phyloP scores from a whole-genome alignment of 2,329 filamentous ascomycete species.

The Apiospora pterosperma region DNA sequence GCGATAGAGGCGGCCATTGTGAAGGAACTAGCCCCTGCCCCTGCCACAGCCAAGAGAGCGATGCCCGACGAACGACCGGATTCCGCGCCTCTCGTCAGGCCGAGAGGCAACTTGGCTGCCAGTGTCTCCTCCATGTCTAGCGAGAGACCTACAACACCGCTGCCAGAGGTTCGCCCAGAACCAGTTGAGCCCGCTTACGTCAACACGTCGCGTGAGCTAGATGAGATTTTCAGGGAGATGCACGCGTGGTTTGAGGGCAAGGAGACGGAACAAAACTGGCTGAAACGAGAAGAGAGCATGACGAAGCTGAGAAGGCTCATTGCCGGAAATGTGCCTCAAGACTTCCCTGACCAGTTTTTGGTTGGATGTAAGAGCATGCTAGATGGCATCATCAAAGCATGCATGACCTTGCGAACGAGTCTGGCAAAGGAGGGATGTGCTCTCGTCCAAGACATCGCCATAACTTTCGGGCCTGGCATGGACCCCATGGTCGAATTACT shows the following conservation, averaged over 20 bases:
- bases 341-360: constrained; percentile 71
- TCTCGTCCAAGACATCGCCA: constrained; percentile 80
- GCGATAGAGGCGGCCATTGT: constrained; percentile 82
- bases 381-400: constrained; percentile 84
- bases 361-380: constrained; percentile 68
- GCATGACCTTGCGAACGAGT: constrained; percentile 82
- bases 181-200: constrained; percentile 78
- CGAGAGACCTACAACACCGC: constrained; percentile 58
- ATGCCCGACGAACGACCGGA: constrained; percentile 37
- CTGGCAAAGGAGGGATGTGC: constrained; percentile 83
- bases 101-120: constrained; percentile 37
- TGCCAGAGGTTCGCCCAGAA: constrained; percentile 61
- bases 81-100: constrained; percentile 32
- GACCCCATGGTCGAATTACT: constrained; percentile 89
- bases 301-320: constrained; percentile 73
- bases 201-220: constrained; percentile 81
- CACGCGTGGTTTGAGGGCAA: constrained; percentile 76
- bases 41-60: constrained; percentile 23
- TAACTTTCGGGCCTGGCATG: constrained; percentile 70
- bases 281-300: constrained; percentile 77
- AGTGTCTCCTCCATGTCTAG: constrained; percentile 46
- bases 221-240: constrained; percentile 84
- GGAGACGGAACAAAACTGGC: constrained; percentile 90
- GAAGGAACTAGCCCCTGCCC: constrained; percentile 62
- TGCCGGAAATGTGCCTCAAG: constrained; percentile 77